Evolutionary conservation across 2,329 filamentous ascomycete species (phyloP).

Genomic region (Ceratocystis colombiana): DNA sequence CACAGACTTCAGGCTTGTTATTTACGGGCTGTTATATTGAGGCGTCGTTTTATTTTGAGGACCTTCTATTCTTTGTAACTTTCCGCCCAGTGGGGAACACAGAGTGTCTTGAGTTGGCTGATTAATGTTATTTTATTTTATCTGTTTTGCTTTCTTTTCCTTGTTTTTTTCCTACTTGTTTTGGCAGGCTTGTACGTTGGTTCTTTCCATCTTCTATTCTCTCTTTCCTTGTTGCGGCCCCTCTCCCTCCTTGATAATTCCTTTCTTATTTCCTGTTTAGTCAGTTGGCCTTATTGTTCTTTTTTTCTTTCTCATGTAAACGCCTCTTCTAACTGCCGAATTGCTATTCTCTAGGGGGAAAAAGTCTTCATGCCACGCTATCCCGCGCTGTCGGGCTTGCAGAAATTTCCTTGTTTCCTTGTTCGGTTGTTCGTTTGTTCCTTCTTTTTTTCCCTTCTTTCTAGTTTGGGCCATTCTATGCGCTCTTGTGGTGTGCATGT

Average conservation of each 20-base stretch:
- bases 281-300: background rate
- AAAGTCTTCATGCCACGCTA: conserved; percentile 12
- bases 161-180: background rate
- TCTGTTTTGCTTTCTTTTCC: background rate
- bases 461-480: background rate
- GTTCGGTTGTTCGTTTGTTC: background rate
- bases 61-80: background rate
- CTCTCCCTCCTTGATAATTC: background rate
- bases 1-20: background rate
- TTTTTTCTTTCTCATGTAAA: background rate
- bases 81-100: background rate
- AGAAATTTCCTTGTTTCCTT: conserved; percentile 1
- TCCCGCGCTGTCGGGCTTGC: background rate
- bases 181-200: background rate
- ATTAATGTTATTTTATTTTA: background rate
- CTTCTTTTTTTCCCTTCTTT: background rate
- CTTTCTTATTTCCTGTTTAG: background rate
- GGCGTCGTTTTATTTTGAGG: background rate
- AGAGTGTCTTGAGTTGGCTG: background rate
- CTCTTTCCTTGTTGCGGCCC: background rate
- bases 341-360: background rate
- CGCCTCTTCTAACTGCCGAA: background rate
- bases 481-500: background rate
- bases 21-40: background rate
- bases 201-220: background rate